Base-by-base conservation (phyloP, 164 flowering plant species). In the Berberis thunbergii region DNA sequence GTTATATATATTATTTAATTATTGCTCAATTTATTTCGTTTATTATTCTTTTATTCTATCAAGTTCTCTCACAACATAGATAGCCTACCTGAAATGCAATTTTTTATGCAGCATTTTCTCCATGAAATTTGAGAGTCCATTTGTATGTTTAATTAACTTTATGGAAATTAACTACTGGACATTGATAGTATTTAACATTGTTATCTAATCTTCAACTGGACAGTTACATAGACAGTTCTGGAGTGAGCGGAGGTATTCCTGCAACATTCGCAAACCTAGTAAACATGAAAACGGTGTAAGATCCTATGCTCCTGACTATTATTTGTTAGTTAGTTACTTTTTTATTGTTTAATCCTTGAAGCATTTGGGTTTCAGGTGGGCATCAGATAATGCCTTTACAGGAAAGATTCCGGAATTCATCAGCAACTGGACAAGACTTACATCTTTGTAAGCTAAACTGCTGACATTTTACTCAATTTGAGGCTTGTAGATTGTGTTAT, bases 351-450 rank as follows among this genome's bases (percentile, higher is more conserved):
- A 26, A 26, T 26, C 26, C 26, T 26, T 45, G 11, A 44, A 62
- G 9, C 52, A 1, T 69, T 66, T 60, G 59, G 61, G 7, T 74
- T 54, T 68, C 76, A 85, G 94, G 66, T 81, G 88, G 88, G 84
- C 80, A 13, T 84, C 87, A 3, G 89, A 88, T 66, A 62, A 40
- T 41, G 45, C 26, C 40, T 66, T 86, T 43, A 88, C 88, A 1
- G 95, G 97, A 39, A 71, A 43, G 13, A 81, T 88, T 73, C 97
- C 96, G 0, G 84, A 80, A 54, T 87, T 86, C 69, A 85, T 90
- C 26, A 87, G 88, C 43, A 81, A 74, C 59, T 86, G 88, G 92
- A 70, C 81, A 49, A 69, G 74, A 65, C 86, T 90, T 62, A 61
- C 41, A 3, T 2, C 10, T 9, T 48, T 87, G 93, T 89, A 76